Base-by-base conservation (phyloP, 2,329 filamentous ascomycete genomes). In the Apiospora pterosperma region DNA sequence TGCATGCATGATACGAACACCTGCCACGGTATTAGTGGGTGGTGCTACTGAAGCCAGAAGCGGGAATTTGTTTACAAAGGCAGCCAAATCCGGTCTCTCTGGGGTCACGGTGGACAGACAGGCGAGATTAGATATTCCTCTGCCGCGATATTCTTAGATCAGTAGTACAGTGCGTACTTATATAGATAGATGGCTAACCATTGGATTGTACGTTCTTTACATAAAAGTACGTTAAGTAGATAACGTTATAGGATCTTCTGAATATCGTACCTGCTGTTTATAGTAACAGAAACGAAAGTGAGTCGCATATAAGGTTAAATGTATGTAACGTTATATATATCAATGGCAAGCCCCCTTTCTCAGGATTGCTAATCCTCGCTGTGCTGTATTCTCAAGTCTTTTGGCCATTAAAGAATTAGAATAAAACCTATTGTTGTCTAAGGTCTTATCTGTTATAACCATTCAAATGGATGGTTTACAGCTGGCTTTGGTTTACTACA, bases 91-190 rank as follows among this genome's bases (percentile, higher is more conserved):
- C 28, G 48, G 48, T 19, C 28, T 34, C 28, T 34, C 28, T 55
- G 25, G 34, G 48, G 48, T 55, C 48, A 55, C 19, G 48, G 28
- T 55, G 48, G 14, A 19, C 28, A 55, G 25, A 55, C 48, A 55
- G 48, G 48, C 48, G 48, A 55, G 48, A 55, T 55, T 55, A 34
- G 16, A 34, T 55, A 31, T 55, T 31, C 48, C 48, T 55, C 48
- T 55, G 48, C 48, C 48, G 48, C 8, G 48, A 55, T 55, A 55
- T 55, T 55, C 48, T 55, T 55, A 34, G 48, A 55, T 55, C 48
- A 55, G 48, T 34, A 34, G 28, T n/a, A 31, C 23, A 14, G 23
- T 52, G 19, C 48, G 48, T 34, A n/a, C n/a, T n/a, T n/a, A 55
- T n/a, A 19, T 10, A 42, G 41, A 42, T 42, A n/a, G n/a, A n/a